Percentiles rank a stretch among this genome's conserved stretches.
Evolutionary conservation across 2,329 filamentous ascomycete species (phyloP).

Genomic region (Fusarium sp.): DNA sequence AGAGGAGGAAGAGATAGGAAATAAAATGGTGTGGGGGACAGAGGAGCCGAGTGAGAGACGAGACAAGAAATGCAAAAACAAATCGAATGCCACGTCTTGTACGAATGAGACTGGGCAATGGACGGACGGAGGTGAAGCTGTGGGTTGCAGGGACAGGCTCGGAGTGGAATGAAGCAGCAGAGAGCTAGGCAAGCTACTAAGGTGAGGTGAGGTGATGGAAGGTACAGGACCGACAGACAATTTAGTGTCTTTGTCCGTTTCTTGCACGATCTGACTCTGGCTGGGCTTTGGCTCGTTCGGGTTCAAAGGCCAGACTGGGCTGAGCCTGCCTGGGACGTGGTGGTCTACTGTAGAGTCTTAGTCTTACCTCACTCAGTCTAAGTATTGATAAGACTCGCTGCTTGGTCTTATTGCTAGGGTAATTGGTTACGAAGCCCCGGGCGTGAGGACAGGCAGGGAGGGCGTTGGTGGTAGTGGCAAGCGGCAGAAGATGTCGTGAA

Average conservation of each 20-base stretch:
- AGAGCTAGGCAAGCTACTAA: slow-evolving; percentile 21
- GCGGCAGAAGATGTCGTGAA: slow-evolving; percentile 16
- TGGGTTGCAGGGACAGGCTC: slow-evolving; percentile 44
- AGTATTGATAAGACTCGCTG: neutral
- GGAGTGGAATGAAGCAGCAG: slow-evolving; percentile 39
- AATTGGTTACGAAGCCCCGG: neutral
- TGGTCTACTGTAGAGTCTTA: slow-evolving; percentile 12
- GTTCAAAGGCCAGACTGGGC: slow-evolving; percentile 20
- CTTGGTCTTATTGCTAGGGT: neutral
- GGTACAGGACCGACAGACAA: slow-evolving; percentile 19
- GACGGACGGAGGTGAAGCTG: slow-evolving; percentile 42
- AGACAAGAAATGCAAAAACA: slow-evolving; percentile 33
- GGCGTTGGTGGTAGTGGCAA: slow-evolving; percentile 10
- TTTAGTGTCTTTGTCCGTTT: slow-evolving; percentile 38
- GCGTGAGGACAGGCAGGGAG: neutral
- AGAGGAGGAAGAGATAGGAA: slow-evolving; percentile 16
- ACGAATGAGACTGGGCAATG: slow-evolving; percentile 36
- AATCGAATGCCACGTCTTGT: slow-evolving; percentile 45
- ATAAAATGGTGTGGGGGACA: slow-evolving; percentile 33
- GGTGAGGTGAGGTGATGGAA: slow-evolving; percentile 10
- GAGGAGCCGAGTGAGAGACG: slow-evolving; percentile 28
- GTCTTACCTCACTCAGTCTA: slow-evolving; percentile 1
- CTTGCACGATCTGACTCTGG: slow-evolving; percentile 23
- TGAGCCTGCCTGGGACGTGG: slow-evolving; percentile 26
- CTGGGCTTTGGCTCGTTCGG: slow-evolving; percentile 5